These are phyloP conservation scores for Botrytis tulipae DNA, from an alignment of 2,329 filamentous ascomycete species.

Conservation along the genomic window DNA sequence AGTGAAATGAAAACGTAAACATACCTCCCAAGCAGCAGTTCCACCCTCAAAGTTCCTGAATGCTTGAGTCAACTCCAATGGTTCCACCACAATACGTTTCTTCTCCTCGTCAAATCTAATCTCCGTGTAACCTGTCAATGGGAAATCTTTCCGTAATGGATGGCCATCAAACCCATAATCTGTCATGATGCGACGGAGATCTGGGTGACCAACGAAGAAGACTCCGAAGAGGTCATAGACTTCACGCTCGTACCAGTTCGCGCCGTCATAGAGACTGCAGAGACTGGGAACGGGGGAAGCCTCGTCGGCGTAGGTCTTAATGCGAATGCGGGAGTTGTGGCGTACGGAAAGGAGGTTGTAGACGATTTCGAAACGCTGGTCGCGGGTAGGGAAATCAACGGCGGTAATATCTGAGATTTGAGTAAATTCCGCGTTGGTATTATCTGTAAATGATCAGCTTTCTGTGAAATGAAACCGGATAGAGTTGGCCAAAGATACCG, in stretches of 20 bases:
- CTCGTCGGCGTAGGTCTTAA: constrained; percentile 99
- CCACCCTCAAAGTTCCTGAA: constrained; percentile 98
- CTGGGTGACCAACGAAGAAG: constrained; percentile 93
- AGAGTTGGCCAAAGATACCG: not conserved
- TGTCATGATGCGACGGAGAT: constrained; percentile 96
- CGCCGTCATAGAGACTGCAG: constrained; percentile 83
- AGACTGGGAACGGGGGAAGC: constrained; percentile 89
- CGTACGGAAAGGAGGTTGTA: constrained; percentile 96
- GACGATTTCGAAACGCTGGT: constrained; percentile 95
- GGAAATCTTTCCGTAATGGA: constrained; percentile 96
- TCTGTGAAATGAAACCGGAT: not conserved
- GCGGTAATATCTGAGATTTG: constrained; percentile 89
- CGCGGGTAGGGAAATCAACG: constrained; percentile 91
- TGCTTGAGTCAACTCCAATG: constrained; percentile 94
- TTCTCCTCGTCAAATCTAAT: constrained; percentile 98
- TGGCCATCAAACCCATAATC: constrained; percentile 99
- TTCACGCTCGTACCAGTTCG: constrained; percentile 98
- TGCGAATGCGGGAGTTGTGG: constrained; percentile 92
- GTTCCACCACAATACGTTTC: constrained; percentile 98
- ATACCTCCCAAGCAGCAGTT: constrained; percentile 67
- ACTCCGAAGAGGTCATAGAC: constrained; percentile 97
- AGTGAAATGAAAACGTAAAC: constrained; percentile 41
- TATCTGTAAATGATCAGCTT: constrained; percentile 54
- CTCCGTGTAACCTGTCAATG: constrained; percentile 96
- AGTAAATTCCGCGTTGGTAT: constrained; percentile 96